Evolutionary conservation across 164 flowering plant species (phyloP).

Genomic region (Chloranthus sessilifolius): DNA sequence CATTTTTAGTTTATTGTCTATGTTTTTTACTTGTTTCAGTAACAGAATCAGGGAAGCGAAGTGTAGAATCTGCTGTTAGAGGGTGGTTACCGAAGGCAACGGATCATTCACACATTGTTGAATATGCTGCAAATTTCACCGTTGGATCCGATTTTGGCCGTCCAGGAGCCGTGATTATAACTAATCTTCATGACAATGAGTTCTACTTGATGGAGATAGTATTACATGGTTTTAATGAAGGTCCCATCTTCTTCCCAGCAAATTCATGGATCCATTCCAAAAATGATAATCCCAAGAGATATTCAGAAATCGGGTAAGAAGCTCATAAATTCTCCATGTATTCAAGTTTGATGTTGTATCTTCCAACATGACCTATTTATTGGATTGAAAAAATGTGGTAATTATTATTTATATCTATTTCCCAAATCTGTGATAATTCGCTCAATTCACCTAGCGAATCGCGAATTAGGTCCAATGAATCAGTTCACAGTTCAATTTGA

Average conservation of each 20-base stretch:
- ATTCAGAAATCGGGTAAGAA: slow-evolving; percentile 72
- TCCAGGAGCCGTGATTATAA: slow-evolving; percentile 76
- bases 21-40: slow-evolving; percentile 24
- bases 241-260: slow-evolving; percentile 70
- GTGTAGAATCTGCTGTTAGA: slow-evolving; percentile 49
- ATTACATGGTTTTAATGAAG: slow-evolving; percentile 55
- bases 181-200: slow-evolving; percentile 72
- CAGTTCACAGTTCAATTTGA: too few relatives aligned
- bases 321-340: too few relatives aligned
- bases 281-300: slow-evolving; percentile 72
- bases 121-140: slow-evolving; percentile 58
- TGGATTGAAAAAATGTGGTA: too few relatives aligned
- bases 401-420: too few relatives aligned
- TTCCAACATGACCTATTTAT: too few relatives aligned
- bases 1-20: not conserved
- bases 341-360: too few relatives aligned
- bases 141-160: slow-evolving; percentile 67
- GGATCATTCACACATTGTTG: slow-evolving; percentile 30
- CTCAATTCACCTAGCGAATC: too few relatives aligned
- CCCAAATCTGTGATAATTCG: too few relatives aligned
- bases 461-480: too few relatives aligned
- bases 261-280: slow-evolving; percentile 82
- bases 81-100: slow-evolving; percentile 70
- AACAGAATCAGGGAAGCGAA: slow-evolving; percentile 59
- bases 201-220: slow-evolving; percentile 68